Conservation (phyloP, 1,284 basidiomycete genomes). For the Blastosporella zonata region DNA sequence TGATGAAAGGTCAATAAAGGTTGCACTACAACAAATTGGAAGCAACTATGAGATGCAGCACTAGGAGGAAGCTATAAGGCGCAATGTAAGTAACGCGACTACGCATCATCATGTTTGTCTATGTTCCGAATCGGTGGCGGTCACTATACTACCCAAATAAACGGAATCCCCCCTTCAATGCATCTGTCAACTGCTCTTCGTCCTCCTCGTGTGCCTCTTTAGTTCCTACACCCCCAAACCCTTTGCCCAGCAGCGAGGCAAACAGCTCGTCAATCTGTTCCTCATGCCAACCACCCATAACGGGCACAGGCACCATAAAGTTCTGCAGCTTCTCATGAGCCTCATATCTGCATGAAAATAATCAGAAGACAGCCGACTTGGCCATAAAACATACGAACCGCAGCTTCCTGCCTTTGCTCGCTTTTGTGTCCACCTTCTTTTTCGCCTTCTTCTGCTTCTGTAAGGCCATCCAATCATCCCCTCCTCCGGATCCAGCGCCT, state of each 20-base stretch:
- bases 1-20: background rate
- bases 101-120: constrained; percentile 32
- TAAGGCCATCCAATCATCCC: constrained; percentile 60
- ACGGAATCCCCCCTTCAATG: constrained; percentile 44
- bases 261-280: constrained; percentile 94
- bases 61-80: no score
- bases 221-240: constrained; percentile 41
- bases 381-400: constrained; percentile 44
- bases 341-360: constrained; percentile 60
- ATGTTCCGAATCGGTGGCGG: constrained; percentile 31
- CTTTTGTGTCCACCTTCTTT: constrained; percentile 86
- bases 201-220: constrained; percentile 24
- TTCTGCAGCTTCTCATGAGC: constrained; percentile 92
- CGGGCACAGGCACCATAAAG: constrained; percentile 87
- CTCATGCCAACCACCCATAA: constrained; percentile 77
- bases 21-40: no score
- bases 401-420: constrained; percentile 88
- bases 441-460: constrained; percentile 73
- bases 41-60: no score
- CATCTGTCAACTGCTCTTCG: constrained; percentile 29
- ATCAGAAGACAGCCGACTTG: background rate
- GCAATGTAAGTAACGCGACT: no score
- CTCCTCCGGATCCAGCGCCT: constrained; percentile 39
- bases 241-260: constrained; percentile 75
- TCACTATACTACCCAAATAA: constrained; percentile 48